Percentiles rank a stretch among this genome's conserved stretches.
These are phyloP conservation scores for Neotropicomus parvogracilis DNA, from an alignment of 1,284 basidiomycete genomes.

Conservation along the genomic window DNA sequence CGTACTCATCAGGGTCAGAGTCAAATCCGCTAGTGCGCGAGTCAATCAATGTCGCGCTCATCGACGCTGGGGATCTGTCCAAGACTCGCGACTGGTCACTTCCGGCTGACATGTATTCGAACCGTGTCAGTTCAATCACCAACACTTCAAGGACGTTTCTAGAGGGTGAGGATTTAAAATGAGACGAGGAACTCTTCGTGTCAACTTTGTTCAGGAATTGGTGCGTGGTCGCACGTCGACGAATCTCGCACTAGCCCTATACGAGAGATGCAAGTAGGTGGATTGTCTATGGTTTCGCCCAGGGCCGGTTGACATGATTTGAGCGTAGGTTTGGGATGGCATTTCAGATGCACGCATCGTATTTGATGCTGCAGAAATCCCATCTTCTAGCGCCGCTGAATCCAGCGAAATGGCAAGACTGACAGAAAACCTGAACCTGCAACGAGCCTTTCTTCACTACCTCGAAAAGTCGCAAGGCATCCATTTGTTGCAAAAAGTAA, in stretches of 20 bases:
- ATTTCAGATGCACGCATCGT: slow-evolving; percentile 75
- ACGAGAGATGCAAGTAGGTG: slow-evolving; percentile 81
- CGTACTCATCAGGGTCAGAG: slow-evolving; percentile 38
- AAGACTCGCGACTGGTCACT: slow-evolving; percentile 68
- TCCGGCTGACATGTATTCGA: slow-evolving; percentile 64
- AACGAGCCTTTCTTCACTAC: slow-evolving; percentile 70
- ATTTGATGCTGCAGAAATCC: slow-evolving; percentile 59
- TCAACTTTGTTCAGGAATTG: slow-evolving; percentile 55
- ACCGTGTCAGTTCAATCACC: slow-evolving; percentile 88
- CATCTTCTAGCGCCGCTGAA: slow-evolving; percentile 24
- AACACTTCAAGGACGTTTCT: slow-evolving; percentile 79
- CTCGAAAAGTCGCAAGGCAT: slow-evolving; percentile 46
- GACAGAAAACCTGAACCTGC: slow-evolving; percentile 89
- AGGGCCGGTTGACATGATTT: background rate
- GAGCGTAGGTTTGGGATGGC: slow-evolving; percentile 82
- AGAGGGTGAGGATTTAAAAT: slow-evolving; percentile 47
- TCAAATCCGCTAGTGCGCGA: slow-evolving; percentile 48
- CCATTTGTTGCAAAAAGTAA: slow-evolving; percentile 61
- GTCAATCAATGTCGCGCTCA: slow-evolving; percentile 60
- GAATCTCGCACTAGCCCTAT: slow-evolving; percentile 65
- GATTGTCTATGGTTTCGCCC: slow-evolving; percentile 11
- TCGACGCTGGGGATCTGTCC: slow-evolving; percentile 78
- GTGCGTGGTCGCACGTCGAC: slow-evolving; percentile 82
- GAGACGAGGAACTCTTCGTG: background rate
- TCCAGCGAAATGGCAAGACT: slow-evolving; percentile 70